Conservation (phyloP, 352 stramenopile species). For the Peronospora belbahrii region DNA sequence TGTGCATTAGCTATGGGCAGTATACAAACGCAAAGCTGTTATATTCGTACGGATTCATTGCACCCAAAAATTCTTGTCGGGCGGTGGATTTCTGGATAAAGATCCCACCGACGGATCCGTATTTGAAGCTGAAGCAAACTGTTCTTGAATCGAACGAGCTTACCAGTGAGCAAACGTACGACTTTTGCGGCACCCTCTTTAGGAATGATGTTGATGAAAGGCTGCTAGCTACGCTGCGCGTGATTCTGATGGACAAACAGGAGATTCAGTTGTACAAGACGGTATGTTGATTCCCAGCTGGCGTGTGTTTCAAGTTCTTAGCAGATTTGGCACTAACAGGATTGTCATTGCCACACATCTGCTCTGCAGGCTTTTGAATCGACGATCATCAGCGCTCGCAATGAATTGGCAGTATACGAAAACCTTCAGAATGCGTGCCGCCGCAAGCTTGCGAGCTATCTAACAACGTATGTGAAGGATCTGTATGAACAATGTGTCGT, state of each 20-base stretch:
- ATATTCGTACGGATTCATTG: constrained; percentile 71
- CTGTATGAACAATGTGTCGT: not conserved
- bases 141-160: constrained; percentile 53
- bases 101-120: constrained; percentile 40
- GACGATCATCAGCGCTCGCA: constrained; percentile 35
- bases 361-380: constrained; percentile 33
- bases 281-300: constrained; percentile 10
- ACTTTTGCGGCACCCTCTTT: constrained; percentile 61
- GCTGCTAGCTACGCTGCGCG: constrained; percentile 46
- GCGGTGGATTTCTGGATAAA: constrained; percentile 74
- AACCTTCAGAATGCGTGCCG: constrained; percentile 35
- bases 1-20: constrained; percentile 61
- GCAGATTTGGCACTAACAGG: not conserved
- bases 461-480: constrained; percentile 37
- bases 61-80: constrained; percentile 28
- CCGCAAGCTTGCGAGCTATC: constrained; percentile 36
- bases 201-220: constrained; percentile 44
- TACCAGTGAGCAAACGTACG: constrained; percentile 55
- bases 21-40: constrained; percentile 78
- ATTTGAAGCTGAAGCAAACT: constrained; percentile 49
- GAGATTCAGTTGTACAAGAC: constrained; percentile 44
- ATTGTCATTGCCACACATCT: not conserved
- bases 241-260: constrained; percentile 49
- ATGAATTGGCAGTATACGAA: constrained; percentile 50
- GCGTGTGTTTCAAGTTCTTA: too few species aligned